Base-by-base conservation (phyloP, 2,329 filamentous ascomycete species). In the Lasiodiplodia sp. region DNA sequence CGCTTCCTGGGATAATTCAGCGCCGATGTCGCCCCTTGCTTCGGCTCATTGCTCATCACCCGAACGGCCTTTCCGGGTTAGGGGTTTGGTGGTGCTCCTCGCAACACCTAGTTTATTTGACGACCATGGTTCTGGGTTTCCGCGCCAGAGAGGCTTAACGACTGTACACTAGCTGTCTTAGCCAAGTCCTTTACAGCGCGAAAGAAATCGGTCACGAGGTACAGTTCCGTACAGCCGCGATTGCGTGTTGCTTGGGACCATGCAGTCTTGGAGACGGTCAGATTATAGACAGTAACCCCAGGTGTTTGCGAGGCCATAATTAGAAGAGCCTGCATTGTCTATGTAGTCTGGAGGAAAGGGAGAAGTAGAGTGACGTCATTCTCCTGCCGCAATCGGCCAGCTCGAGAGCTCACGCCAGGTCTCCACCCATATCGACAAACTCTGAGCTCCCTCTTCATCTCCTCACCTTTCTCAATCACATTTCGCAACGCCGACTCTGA, bases 371-470 rank as follows among this genome's bases (percentile, higher is more conserved):
- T 57, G 55, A 57, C 34, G 55, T 57, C 55, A 57, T 4, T 3
- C 14, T 23, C 34, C 55, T 34, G n/a, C 14, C 55, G 55, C 28
- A 34, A 11, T 34, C 55, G 55, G 55, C 21, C n/a, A 25, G 18
- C 31, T 38, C 34, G 55, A 21, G 55, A 57, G 55, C 55, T 57
- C 55, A 57, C 55, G 55, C 55, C 55, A 57, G 55, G 34, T 57
- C 55, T 57, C 55, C 55, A 57, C 55, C n/a, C n/a, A 18, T 34
- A 57, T 14, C 31, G 38, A 57, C 31, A 57, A 57, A 57, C n/a
- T 57, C 55, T 38, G 18, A 34, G 31, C 18, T 23, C 55, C 21
- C 14, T 7, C 31, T 37, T n/a, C 55, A n/a, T 23, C 55, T 38
- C 18, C 34, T 40, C 55, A 21, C 16, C 34, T 16, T n/a, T n/a